phyloP scores from a whole-genome alignment of 2,329 filamentous ascomycete genomes.

The Alternaria sp. region DNA sequence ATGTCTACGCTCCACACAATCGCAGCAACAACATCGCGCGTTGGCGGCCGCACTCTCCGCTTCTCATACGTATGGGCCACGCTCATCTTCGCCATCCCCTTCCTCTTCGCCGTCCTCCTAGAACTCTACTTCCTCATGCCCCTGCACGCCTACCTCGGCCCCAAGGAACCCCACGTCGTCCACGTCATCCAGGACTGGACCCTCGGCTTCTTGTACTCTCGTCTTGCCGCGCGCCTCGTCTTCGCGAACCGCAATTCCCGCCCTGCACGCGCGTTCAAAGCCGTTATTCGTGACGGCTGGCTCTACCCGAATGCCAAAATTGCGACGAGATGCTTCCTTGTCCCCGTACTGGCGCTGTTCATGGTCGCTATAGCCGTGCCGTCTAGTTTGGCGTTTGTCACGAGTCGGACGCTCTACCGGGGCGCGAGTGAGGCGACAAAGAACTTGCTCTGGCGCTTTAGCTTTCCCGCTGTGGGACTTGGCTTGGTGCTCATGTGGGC shows the following conservation, averaged over 20 bases:
- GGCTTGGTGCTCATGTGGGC: slow-evolving; percentile 59
- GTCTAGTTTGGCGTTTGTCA: slow-evolving; percentile 63
- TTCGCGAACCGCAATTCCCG: slow-evolving; percentile 74
- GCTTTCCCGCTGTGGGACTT: slow-evolving; percentile 73
- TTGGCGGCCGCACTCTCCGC: slow-evolving; percentile 53
- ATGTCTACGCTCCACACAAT: slow-evolving; percentile 43
- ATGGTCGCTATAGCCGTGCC: slow-evolving; percentile 70
- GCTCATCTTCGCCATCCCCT: slow-evolving; percentile 80
- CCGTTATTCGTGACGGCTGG: slow-evolving; percentile 74
- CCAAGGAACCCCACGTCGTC: slow-evolving; percentile 70
- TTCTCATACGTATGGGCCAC: slow-evolving; percentile 79
- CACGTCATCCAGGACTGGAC: slow-evolving; percentile 95
- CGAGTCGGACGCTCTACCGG: slow-evolving; percentile 55
- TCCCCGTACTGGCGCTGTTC: slow-evolving; percentile 74
- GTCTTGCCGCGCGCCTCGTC: slow-evolving; percentile 76
- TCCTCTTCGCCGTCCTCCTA: slow-evolving; percentile 78
- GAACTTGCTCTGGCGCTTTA: slow-evolving; percentile 67
- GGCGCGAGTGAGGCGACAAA: slow-evolving; percentile 60
- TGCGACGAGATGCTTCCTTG: slow-evolving; percentile 84
- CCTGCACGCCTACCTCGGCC: slow-evolving; percentile 73
- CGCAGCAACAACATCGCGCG: slow-evolving; percentile 37
- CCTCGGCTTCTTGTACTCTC: slow-evolving; percentile 87
- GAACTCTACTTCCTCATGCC: slow-evolving; percentile 91
- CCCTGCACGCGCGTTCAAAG: slow-evolving; percentile 75
- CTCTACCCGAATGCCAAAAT: slow-evolving; percentile 79